Evolutionary conservation across 495 filamentous ascomycete genomes (phyloP), one percentile per base, ranked within the genome.

Genomic region (Opeltia flavorubescens): DNA sequence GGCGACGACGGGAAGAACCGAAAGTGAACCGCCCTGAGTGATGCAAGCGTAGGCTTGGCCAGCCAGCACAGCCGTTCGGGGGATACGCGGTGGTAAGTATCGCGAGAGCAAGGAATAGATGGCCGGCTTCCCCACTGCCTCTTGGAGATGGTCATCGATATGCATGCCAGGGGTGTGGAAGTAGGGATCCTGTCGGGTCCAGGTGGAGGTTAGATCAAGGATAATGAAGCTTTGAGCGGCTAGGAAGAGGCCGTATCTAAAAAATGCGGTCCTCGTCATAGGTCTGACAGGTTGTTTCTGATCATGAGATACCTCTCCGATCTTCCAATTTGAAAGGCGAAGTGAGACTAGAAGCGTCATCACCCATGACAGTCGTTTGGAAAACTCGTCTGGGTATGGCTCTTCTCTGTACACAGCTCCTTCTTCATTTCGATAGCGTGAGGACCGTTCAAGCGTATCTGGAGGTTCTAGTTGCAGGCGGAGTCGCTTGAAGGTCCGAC

Each of bases 231-330:
- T 36, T 7, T 38, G 30, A 0, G 44, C 3, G 0, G 43, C 30
- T 1, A 46, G 33, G 7, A 13, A 3, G 11, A 49, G 17, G 9
- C 46, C 51, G 27, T 49, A 33, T 7, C 25, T 46, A 11, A 34
- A 2, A 17, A 40, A 54, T 17, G 30, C 46, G 8, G 15, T 7
- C 11, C 38, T 28, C 12, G 24, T 41, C 25, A 45, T 7, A 3
- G 30, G 12, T 9, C 17, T 28, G 5, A 46, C 8, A 12, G 48
- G 51, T 31, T 49, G 55, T 1, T 24, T 28, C 1, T 17, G 18
- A 36, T 57, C 55, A 44, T 57, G 51, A 0, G 48, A 46, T 12
- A 20, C n/a, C 18, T 51, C 43, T 5, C 51, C 51, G 26, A 49
- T 40, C 24, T 44, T 51, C 55, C 55, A 57, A 8, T 48, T 49